Conservation (phyloP, 2,329 filamentous ascomycete genomes). For the Phaeomoniella chlamydospora region DNA sequence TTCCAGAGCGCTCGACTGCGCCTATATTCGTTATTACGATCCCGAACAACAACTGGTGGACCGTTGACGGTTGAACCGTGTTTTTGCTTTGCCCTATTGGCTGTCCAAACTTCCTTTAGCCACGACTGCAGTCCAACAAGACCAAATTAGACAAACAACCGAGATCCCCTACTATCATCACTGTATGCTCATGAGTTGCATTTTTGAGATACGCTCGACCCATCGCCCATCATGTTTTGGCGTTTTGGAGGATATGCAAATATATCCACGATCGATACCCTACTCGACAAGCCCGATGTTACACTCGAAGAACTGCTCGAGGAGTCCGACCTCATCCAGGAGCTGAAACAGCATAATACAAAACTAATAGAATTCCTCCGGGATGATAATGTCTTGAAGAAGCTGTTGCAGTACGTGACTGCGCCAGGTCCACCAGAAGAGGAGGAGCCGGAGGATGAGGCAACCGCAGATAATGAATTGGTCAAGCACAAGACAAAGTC, state of each 20-base stretch:
- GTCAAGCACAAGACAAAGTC: slow-evolving; percentile 15
- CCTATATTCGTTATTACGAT: no score
- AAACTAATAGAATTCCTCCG: slow-evolving; percentile 94
- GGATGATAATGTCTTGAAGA: slow-evolving; percentile 70
- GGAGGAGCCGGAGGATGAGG: slow-evolving; percentile 32
- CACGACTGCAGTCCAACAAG: no score
- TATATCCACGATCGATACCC: slow-evolving; percentile 88
- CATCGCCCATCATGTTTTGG: slow-evolving; percentile 81
- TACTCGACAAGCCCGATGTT: slow-evolving; percentile 91
- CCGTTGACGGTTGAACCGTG: no score
- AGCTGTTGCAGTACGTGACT: slow-evolving; percentile 80
- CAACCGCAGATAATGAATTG: slow-evolving; percentile 11
- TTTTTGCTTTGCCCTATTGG: no score
- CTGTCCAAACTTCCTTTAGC: no score
- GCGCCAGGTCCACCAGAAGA: slow-evolving; percentile 48
- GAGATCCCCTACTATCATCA: not conserved
- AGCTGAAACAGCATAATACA: slow-evolving; percentile 95
- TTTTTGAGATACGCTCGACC: not conserved
- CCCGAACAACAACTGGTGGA: no score
- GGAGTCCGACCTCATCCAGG: slow-evolving; percentile 90
- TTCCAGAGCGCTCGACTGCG: not conserved
- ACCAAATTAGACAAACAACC: not conserved
- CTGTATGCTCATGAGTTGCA: not conserved
- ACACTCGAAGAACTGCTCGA: slow-evolving; percentile 91
- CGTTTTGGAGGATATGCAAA: slow-evolving; percentile 97